Evolutionary conservation across 2,329 filamentous ascomycete genomes (phyloP), one percentile per base, ranked within the genome.

Genomic region (Pseudogymnoascus verrucosus): DNA sequence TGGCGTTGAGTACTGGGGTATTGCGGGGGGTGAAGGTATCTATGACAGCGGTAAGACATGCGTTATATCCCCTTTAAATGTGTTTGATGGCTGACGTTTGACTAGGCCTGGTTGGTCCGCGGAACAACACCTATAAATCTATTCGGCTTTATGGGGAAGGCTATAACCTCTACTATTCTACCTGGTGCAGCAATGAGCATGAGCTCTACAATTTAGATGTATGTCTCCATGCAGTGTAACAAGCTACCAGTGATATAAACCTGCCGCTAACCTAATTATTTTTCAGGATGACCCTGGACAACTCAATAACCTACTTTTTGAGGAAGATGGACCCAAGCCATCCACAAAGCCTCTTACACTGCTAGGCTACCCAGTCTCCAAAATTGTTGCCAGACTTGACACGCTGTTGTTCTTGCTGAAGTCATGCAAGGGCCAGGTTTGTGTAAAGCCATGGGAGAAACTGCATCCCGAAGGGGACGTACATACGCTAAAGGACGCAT

Each of bases 161-260:
- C 4, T 89, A 89, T 69, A 84, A 81, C 68, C 71, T 89, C 4
- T 84, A 85, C 65, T 90, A 90, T 68, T 81, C 84, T 0, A 84
- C 89, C 0, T 90, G 87, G 86, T 90, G 88, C 69, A 87, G 76
- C 12, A 84, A 85, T 61, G 86, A 89, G 69, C 82, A 84, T 63
- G 86, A 90, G 71, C 78, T 88, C 1, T 90, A 89, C 70, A 80
- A 89, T 66, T 69, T 88, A 40, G 81, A 77, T 69, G 84, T 82
- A 71, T 65, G 75, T 69, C 21, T 40, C 4, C 26, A 8, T 59
- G 11, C 8, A 16, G 44, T 16, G 23, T 4, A 51, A 16, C 6
- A 28, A 10, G 23, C 4, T 4, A 10, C 14, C 26, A 7, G 37
- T 37, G 19, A 21, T 36, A 51, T 31, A 12, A 4, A 12, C 10